Conservation (phyloP, 1,284 basidiomycete genomes). For the Moesziomyces sp. region DNA sequence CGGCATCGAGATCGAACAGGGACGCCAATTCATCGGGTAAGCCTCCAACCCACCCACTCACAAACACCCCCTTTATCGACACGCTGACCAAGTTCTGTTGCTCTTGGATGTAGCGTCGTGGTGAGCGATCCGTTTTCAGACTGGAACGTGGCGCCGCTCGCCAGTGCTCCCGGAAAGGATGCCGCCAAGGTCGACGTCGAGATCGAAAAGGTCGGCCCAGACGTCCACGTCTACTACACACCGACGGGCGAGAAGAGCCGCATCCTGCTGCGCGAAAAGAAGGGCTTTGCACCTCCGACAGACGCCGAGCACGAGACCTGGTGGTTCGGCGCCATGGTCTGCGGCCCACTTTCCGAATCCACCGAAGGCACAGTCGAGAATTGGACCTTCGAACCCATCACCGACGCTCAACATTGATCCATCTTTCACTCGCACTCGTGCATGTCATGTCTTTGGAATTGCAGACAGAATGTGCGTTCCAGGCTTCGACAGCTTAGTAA, state of each 20-base stretch:
- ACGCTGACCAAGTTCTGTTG: not conserved
- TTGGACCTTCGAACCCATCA: conserved; percentile 12
- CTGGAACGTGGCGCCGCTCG: conserved; percentile 31
- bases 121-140: conserved; percentile 36
- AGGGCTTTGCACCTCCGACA: conserved; percentile 19
- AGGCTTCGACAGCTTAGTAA: not conserved
- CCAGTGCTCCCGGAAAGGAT: not conserved
- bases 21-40: conserved; percentile 29
- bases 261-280: conserved; percentile 32
- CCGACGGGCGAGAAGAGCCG: conserved; percentile 2
- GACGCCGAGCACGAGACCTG: conserved; percentile 13
- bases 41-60: not conserved
- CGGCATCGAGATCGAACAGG: conserved; percentile 36
- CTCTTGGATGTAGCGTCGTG: conserved; percentile 11
- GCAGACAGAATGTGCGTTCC: too few species aligned
- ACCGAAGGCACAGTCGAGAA: conserved; percentile 15
- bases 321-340: conserved; percentile 47
- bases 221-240: conserved; percentile 34
- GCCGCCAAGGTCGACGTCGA: conserved; percentile 15
- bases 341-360: conserved; percentile 16
- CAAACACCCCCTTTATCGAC: not conserved
- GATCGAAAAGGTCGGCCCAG: conserved; percentile 29
- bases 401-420: not conserved
- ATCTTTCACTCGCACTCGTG: too few species aligned
- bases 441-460: too few species aligned